Evolutionary conservation across 345 rosid species (phyloP).

Genomic region (Acer yangbiense): DNA sequence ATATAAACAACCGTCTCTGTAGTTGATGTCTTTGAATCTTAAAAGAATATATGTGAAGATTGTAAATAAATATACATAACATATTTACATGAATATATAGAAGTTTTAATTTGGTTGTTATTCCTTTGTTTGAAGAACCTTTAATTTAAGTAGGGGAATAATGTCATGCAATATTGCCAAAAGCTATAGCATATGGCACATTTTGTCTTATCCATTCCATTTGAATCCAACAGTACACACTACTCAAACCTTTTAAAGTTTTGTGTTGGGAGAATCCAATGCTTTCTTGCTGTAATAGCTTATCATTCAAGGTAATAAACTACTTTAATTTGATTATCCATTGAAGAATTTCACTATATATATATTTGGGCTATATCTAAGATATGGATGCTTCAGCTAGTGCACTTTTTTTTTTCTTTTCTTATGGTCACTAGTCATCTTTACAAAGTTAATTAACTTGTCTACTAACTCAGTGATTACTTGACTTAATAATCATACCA

Average conservation of each 20-base stretch:
- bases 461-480: not conserved
- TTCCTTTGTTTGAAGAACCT: conserved; percentile 14
- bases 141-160: conserved; percentile 30
- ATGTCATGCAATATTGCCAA: conserved; percentile 15
- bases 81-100: too few relatives aligned
- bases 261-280: conserved; percentile 41
- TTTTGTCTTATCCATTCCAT: conserved; percentile 39
- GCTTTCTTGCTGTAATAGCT: conserved; percentile 32
- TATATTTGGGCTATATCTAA: not conserved
- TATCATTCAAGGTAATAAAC: conserved; percentile 23
- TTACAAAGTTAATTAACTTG: not conserved
- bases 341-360: conserved; percentile 11
- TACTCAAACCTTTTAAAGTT: conserved; percentile 18
- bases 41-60: conserved; percentile 20
- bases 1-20: not conserved
- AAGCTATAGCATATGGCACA: conserved; percentile 35
- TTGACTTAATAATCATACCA: too few relatives aligned
- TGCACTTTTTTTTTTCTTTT: not conserved
- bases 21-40: conserved; percentile 2
- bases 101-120: conserved; percentile 12
- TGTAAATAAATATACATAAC: not conserved
- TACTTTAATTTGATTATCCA: not conserved
- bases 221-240: conserved; percentile 29
- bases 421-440: not conserved
- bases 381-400: conserved; percentile 15